These are phyloP conservation scores for Trichothecium roseum DNA, from an alignment of 2,329 filamentous ascomycete genomes.

Conservation along the genomic window DNA sequence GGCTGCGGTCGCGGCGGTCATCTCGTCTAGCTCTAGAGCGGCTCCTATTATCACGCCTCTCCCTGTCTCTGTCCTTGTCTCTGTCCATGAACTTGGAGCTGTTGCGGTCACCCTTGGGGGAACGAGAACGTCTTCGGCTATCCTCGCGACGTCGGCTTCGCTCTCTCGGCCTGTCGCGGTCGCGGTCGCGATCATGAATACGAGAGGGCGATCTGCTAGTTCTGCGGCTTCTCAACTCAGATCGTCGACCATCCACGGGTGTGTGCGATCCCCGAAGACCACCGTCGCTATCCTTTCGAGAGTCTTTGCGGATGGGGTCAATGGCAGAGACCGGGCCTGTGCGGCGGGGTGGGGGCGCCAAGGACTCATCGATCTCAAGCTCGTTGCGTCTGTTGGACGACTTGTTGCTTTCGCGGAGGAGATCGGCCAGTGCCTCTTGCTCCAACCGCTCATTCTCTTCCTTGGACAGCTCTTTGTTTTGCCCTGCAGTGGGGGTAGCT, in stretches of 20 bases:
- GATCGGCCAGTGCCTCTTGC: constrained; percentile 45
- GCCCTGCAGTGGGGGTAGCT: too few species aligned
- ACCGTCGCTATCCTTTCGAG: constrained; percentile 25
- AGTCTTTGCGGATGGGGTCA: constrained; percentile 39
- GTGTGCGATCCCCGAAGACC: constrained; percentile 19
- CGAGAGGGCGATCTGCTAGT: constrained; percentile 22
- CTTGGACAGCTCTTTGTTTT: constrained; percentile 44
- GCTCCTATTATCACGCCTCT: constrained; percentile 26
- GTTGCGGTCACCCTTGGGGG: constrained; percentile 24
- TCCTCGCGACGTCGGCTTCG: constrained; percentile 4
- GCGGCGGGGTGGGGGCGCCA: constrained; percentile 45
- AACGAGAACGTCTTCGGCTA: constrained; percentile 18
- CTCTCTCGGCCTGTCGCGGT: constrained; percentile 9
- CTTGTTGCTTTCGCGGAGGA: constrained; percentile 48
- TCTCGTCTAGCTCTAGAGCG: constrained; percentile 26
- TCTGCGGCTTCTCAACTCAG: constrained; percentile 14
- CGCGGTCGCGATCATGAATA: constrained; percentile 14
- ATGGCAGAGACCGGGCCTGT: constrained; percentile 46
- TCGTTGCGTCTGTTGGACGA: constrained; percentile 38
- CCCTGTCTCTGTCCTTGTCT: constrained; percentile 24
- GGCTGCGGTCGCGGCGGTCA: constrained; percentile 19
- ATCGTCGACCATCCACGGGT: constrained; percentile 15
- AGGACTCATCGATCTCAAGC: constrained; percentile 43
- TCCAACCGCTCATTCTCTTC: constrained; percentile 49
- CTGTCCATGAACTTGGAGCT: constrained; percentile 19